Evolutionary conservation across 306 rosid genomes (phyloP), one percentile per base, ranked within the genome.

Genomic region (Crataegus laevigata): DNA sequence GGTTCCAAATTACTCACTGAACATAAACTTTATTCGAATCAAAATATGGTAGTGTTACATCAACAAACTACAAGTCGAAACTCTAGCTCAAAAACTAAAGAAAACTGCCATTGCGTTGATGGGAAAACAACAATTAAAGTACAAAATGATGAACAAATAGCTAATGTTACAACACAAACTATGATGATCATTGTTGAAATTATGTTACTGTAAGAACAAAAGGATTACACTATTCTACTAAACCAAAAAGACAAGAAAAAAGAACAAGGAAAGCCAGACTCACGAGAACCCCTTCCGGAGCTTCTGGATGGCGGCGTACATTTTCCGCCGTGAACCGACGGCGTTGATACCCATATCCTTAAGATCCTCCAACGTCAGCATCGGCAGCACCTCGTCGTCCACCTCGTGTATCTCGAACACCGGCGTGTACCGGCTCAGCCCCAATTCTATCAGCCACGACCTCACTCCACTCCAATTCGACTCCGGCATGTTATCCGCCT

Each of bases 301-400:
- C 88, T 86, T 90, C 82, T 86, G 92, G 47, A 90, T 90, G 24
- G 92, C 89, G 54, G 76, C 36, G 76, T 77, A 90, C 91, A 90
- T 81, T 80, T 90, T 90, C 81, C 96, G 76, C 45, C 96, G 80
- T 4, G 96, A 88, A 69, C 96, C 96, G 13, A 90, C 89, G 25
- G 92, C 96, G 66, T 76, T 90, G 21, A 90, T 88, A 18, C 96
- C 91, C 92, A 90, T 90, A 74, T 90, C 96, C 65, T 90, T 90
- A 34, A 90, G 92, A 80, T 90, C 96, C 79, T 90, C 96, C 79
- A 90, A 82, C 1, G 92, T 88, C 81, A 90, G 81, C 92, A 90
- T 58, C 1, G 92, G 96, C 82, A 90, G 86, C 52, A 90, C 84
- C 19, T 90, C 91, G 34, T 88, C 96, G 75, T 88, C 96, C 29